Percentiles rank a stretch among this genome's conserved stretches.
phyloP scores from a whole-genome alignment of 495 filamentous ascomycete genomes.

The Aspergillus diversus region DNA sequence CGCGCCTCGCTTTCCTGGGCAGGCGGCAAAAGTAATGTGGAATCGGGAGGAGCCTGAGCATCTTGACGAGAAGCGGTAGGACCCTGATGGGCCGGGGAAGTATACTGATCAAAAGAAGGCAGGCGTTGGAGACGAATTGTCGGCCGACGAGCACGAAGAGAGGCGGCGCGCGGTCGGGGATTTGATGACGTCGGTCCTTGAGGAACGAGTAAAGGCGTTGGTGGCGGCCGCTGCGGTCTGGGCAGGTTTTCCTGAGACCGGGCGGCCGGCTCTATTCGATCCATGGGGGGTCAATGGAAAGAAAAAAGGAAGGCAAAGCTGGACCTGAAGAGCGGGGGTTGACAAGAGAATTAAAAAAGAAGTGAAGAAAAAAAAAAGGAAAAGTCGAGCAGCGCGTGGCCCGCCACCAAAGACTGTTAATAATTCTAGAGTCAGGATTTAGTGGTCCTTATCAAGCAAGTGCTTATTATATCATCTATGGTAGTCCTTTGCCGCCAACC shows the following conservation, averaged over 20 bases:
- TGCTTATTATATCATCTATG: no score
- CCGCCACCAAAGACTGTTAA: slow-evolving; percentile 4
- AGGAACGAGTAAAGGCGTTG: slow-evolving; percentile 9
- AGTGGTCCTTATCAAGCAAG: no score
- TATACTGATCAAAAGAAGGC: slow-evolving; percentile 29
- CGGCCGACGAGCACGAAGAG: slow-evolving; percentile 39
- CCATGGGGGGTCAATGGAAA: slow-evolving; percentile 34
- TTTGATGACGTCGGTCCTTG: slow-evolving; percentile 24
- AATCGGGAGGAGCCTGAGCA: slow-evolving; percentile 16
- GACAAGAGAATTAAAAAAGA: background rate
- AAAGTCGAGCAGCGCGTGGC: background rate
- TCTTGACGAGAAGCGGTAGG: slow-evolving; percentile 12
- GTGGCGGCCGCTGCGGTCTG: slow-evolving; percentile 18
- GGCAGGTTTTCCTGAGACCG: slow-evolving; percentile 23
- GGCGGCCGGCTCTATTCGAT: slow-evolving; percentile 47
- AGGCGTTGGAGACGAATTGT: slow-evolving; percentile 46
- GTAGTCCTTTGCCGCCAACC: no score
- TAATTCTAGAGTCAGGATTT: background rate
- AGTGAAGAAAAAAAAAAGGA: slow-evolving; percentile 4
- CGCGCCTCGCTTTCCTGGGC: slow-evolving; percentile 37
- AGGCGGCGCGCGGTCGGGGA: slow-evolving; percentile 21
- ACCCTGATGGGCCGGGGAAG: slow-evolving; percentile 12
- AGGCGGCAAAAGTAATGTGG: slow-evolving; percentile 8
- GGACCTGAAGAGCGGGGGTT: slow-evolving; percentile 1
- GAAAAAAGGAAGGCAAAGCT: background rate